Conservation (phyloP, 345 rosid species). For the Rubroshorea leprosula region DNA sequence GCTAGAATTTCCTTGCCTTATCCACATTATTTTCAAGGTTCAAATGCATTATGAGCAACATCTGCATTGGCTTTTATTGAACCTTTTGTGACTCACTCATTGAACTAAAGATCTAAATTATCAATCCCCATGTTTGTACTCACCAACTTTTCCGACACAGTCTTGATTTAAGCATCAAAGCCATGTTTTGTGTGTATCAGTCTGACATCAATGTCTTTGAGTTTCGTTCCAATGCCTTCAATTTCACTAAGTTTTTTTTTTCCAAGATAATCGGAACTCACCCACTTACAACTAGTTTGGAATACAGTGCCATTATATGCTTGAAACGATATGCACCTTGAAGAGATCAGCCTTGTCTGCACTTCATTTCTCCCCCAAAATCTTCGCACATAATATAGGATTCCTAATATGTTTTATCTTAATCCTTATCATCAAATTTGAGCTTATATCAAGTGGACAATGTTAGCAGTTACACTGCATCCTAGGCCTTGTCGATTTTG, state of each 20-base stretch:
- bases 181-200: neutral
- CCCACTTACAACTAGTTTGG: neutral
- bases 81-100: slow-evolving; percentile 18
- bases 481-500: too few species aligned
- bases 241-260: neutral
- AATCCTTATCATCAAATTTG: neutral
- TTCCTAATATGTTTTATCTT: neutral
- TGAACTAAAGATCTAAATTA: slow-evolving; percentile 1
- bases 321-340: neutral
- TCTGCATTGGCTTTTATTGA: slow-evolving; percentile 21
- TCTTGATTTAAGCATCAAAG: neutral
- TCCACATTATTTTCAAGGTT: slow-evolving; percentile 7
- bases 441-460: neutral
- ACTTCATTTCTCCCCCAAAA: neutral
- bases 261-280: slow-evolving; percentile 12
- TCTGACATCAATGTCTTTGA: neutral
- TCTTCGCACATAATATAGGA: neutral
- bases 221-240: neutral
- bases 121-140: slow-evolving; percentile 11
- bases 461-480: slow-evolving; percentile 14
- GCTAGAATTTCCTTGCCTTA: slow-evolving; percentile 4
- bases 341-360: neutral
- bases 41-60: slow-evolving; percentile 14
- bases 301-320: neutral
- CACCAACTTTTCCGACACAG: slow-evolving; percentile 28